phyloP scores from a whole-genome alignment of 2,329 filamentous ascomycete species.

The Colletotrichum aenigma region DNA sequence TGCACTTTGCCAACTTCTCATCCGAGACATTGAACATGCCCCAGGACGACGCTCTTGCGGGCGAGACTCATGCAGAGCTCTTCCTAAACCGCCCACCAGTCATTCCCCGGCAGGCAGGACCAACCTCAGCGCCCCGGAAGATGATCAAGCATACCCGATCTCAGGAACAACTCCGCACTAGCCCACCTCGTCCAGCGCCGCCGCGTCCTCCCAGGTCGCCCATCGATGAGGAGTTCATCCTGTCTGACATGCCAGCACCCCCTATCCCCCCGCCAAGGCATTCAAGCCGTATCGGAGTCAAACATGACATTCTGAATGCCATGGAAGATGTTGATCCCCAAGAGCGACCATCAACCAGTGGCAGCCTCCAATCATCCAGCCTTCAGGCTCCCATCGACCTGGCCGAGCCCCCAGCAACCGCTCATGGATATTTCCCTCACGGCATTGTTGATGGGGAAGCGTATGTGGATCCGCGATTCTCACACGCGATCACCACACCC shows the following conservation, averaged over 20 bases:
- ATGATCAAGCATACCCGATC: slow-evolving; percentile 50
- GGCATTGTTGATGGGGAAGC: slow-evolving; percentile 23
- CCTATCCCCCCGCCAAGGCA: slow-evolving; percentile 56
- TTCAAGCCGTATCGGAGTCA: slow-evolving; percentile 57
- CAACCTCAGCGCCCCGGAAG: slow-evolving; percentile 31
- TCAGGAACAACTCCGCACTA: slow-evolving; percentile 52
- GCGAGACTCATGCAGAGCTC: background rate
- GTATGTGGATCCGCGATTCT: slow-evolving; percentile 28
- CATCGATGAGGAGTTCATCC: slow-evolving; percentile 30
- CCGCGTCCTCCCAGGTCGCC: slow-evolving; percentile 51
- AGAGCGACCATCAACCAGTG: slow-evolving; percentile 50
- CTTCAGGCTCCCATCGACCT: slow-evolving; percentile 33
- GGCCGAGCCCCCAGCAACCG: slow-evolving; percentile 21
- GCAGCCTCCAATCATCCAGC: slow-evolving; percentile 49
- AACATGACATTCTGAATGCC: slow-evolving; percentile 47
- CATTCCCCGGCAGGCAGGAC: background rate
- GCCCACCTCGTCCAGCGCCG: slow-evolving; percentile 49
- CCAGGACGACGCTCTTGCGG: background rate
- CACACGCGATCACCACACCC: slow-evolving; percentile 47
- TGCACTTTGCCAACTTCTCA: slow-evolving; percentile 54
- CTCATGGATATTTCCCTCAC: slow-evolving; percentile 4
- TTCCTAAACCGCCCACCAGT: background rate
- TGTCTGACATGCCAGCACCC: slow-evolving; percentile 32
- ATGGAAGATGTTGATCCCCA: slow-evolving; percentile 27
- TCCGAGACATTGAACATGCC: slow-evolving; percentile 40